phyloP scores from a whole-genome alignment of 1,139 yeast species.

The Scheffersomyces titani region DNA sequence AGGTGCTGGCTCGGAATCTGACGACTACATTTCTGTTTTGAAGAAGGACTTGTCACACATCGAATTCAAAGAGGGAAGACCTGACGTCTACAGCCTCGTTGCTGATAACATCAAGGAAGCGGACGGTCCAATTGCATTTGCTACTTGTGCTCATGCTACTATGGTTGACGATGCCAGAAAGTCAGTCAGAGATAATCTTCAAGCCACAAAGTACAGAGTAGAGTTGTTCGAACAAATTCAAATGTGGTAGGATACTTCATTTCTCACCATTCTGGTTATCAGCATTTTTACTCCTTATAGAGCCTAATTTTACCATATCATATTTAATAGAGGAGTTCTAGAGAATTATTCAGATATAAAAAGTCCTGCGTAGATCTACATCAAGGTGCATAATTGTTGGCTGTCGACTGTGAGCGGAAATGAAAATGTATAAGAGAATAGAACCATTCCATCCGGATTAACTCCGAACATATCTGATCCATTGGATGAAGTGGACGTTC shows the following conservation, averaged over 20 bases:
- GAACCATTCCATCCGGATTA: too few species aligned
- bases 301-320: not conserved
- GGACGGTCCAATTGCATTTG: slow-evolving; percentile 36
- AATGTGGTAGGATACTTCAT: slow-evolving; percentile 26
- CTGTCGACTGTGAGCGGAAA: too few species aligned
- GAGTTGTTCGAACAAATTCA: slow-evolving; percentile 46
- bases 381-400: not conserved
- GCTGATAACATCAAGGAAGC: slow-evolving; percentile 35
- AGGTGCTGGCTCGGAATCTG: slow-evolving; percentile 12
- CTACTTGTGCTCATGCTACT: slow-evolving; percentile 43
- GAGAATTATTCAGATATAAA: not conserved
- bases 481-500: too few species aligned
- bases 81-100: slow-evolving; percentile 40
- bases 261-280: not conserved
- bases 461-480: too few species aligned
- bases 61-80: slow-evolving; percentile 49
- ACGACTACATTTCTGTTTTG: slow-evolving; percentile 13
- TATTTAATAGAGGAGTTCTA: not conserved
- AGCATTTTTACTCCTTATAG: not conserved
- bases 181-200: slow-evolving; percentile 30
- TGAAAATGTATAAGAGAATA: too few species aligned
- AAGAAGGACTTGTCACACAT: slow-evolving; percentile 31
- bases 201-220: slow-evolving; percentile 30
- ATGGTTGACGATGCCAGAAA: slow-evolving; percentile 43
- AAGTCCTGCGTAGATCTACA: not conserved